Evolutionary conservation across 495 filamentous ascomycete genomes (phyloP).

Genomic region (Aspergillus sclerotioniger): DNA sequence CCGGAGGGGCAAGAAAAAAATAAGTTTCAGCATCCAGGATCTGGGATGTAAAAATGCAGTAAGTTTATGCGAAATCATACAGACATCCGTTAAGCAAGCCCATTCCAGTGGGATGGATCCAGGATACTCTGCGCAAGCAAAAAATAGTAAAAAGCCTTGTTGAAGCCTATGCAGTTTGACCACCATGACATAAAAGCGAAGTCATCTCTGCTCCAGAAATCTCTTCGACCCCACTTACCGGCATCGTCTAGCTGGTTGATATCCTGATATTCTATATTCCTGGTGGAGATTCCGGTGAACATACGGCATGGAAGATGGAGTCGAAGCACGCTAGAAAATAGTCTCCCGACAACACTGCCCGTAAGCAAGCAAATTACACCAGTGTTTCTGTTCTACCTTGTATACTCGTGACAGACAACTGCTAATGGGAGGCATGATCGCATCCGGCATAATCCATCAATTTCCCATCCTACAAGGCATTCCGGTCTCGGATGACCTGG

Average conservation of each 20-base stretch:
- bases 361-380: neutral
- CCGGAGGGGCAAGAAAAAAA: slow-evolving; percentile 15
- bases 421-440: neutral
- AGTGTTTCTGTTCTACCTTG: neutral
- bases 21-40: slow-evolving; percentile 7
- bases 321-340: slow-evolving; percentile 27
- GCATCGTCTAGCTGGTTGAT: neutral
- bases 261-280: neutral
- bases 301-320: slow-evolving; percentile 16
- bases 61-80: neutral
- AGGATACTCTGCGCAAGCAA: neutral
- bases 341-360: slow-evolving; percentile 9
- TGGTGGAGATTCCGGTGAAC: slow-evolving; percentile 15
- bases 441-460: slow-evolving; percentile 10
- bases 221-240: slow-evolving; percentile 7
- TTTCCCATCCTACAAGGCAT: slow-evolving; percentile 13
- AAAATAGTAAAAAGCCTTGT: neutral
- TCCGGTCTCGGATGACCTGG: slow-evolving; percentile 6
- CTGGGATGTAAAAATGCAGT: neutral
- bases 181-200: neutral
- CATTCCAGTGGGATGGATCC: neutral
- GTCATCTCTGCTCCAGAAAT: neutral
- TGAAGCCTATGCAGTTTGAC: neutral
- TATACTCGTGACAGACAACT: neutral
- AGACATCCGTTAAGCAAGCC: neutral